phyloP scores from a whole-genome alignment of 192 early-diverging fungal species.

The Kickxella alabastrina region DNA sequence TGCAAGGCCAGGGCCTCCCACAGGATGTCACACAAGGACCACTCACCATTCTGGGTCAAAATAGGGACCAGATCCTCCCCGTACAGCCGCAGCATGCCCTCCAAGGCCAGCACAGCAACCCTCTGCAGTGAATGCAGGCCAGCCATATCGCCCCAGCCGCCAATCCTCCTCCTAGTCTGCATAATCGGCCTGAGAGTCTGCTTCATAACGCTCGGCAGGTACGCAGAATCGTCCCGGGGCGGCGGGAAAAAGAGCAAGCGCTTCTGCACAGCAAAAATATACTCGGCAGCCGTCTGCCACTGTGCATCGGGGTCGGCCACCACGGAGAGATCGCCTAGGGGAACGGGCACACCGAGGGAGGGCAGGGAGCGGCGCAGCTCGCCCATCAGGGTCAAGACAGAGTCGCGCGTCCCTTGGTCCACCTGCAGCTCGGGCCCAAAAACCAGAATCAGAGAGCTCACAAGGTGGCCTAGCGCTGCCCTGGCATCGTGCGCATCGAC shows the following conservation, averaged over 20 bases:
- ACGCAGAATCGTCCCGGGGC: background rate
- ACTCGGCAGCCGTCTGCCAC: conserved; percentile 32
- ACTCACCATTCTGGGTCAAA: background rate
- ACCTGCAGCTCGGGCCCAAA: conserved; percentile 87
- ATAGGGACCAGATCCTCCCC: conserved; percentile 8
- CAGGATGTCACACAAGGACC: conserved; percentile 27
- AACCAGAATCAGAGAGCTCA: conserved; percentile 83
- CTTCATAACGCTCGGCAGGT: conserved; percentile 12
- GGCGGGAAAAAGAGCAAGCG: conserved; percentile 36
- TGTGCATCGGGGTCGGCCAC: conserved; percentile 38
- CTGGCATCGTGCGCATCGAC: conserved; percentile 52
- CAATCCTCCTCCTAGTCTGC: conserved; percentile 3
- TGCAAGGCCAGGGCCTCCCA: conserved; percentile 45
- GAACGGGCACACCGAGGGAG: conserved; percentile 2
- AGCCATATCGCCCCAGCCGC: conserved; percentile 3
- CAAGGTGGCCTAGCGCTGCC: conserved; percentile 74
- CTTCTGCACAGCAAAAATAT: conserved; percentile 29
- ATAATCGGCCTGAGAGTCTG: conserved; percentile 30
- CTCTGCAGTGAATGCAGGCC: conserved; percentile 20
- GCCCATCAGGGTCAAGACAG: conserved; percentile 75
- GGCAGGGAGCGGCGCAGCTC: conserved; percentile 69
- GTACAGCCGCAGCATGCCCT: conserved; percentile 34
- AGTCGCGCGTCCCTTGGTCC: conserved; percentile 66
- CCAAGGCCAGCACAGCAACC: conserved; percentile 29
- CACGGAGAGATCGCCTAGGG: background rate